Evolutionary conservation across 2,329 filamentous ascomycete genomes (phyloP), one percentile per base, ranked within the genome.

Genomic region (Fusarium miscanthi): DNA sequence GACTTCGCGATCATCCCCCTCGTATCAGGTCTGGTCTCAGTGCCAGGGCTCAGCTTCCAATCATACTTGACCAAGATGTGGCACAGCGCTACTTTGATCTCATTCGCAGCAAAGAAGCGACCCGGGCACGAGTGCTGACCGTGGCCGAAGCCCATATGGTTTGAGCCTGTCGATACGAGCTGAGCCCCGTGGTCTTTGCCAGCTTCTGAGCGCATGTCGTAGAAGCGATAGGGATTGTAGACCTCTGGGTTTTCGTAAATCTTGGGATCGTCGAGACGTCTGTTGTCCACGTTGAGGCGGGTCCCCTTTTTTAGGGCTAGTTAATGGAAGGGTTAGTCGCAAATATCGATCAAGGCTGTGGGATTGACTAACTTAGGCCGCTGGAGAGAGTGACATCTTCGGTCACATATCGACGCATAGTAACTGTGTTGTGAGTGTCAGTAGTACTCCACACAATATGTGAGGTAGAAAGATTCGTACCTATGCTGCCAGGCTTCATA

Each of bases 11-110:
- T 23, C 59, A 62, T 62, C 0, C 59, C 59, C 11, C 40, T 62
- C 3, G 41, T 62, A 33, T 62, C 59, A 17, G 59, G 59, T 10
- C 30, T 31, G 1, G 27, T 38, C 19, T 62, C 40, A 0, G 49
- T 62, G 2, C 21, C 21, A 1, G 59, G 49, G 1, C 23, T 35
- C 17, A 62, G 3, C n/a, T 51, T 53, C 61, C 61, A 64, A n/a
- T 64, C 61, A 23, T 64, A 64, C 12, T 64, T 60, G 25, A 59
- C 33, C 33, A 64, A 21, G 14, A 64, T 53, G 13, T 59, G 56
- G 4, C 54, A 59, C 0, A 64, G 40, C 3, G 46, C 54, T 9
- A 64, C 31, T 21, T 64, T 64, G 11, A 59, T 53, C 40, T 59
- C 54, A 3, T 64, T 64, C 3, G 61, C 40, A 2, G 54, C 61